phyloP scores from a whole-genome alignment of 2,329 filamentous ascomycete genomes.

The Penicillium polonicum region DNA sequence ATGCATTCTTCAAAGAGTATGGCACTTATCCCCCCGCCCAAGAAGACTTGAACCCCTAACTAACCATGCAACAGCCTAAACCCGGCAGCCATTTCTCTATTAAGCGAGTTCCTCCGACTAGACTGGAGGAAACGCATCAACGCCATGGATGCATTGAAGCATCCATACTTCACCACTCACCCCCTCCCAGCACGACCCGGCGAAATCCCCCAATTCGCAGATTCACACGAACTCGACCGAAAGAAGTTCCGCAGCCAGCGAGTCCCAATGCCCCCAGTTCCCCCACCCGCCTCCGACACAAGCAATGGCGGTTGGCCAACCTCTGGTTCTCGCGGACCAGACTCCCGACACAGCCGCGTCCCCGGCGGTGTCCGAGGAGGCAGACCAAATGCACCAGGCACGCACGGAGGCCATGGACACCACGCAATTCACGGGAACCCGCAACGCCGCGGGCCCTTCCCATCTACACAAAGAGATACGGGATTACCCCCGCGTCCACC shows the following conservation, averaged over 20 bases:
- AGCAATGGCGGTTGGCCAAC: slow-evolving; percentile 56
- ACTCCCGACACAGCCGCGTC: slow-evolving; percentile 37
- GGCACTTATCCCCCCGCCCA: slow-evolving; percentile 11
- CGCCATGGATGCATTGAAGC: slow-evolving; percentile 86
- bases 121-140: slow-evolving; percentile 90
- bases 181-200: slow-evolving; percentile 78
- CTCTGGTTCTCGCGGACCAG: slow-evolving; percentile 32
- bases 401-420: background rate
- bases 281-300: slow-evolving; percentile 83
- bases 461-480: slow-evolving; percentile 32
- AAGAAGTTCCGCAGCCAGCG: slow-evolving; percentile 86
- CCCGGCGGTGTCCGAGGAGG: slow-evolving; percentile 35
- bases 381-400: slow-evolving; percentile 26
- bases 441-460: slow-evolving; percentile 28
- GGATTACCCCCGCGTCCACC: slow-evolving; percentile 42
- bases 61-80: slow-evolving; percentile 53
- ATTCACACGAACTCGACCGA: slow-evolving; percentile 94
- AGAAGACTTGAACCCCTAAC: background rate
- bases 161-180: slow-evolving; percentile 80
- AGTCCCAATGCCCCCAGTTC: slow-evolving; percentile 80
- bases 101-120: slow-evolving; percentile 79
- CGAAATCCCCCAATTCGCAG: slow-evolving; percentile 87
- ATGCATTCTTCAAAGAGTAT: slow-evolving; percentile 72
- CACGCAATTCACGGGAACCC: slow-evolving; percentile 14
- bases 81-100: slow-evolving; percentile 70